Evolutionary conservation across 805 yeast species (phyloP).

Genomic region (Suhomyces prunicola): DNA sequence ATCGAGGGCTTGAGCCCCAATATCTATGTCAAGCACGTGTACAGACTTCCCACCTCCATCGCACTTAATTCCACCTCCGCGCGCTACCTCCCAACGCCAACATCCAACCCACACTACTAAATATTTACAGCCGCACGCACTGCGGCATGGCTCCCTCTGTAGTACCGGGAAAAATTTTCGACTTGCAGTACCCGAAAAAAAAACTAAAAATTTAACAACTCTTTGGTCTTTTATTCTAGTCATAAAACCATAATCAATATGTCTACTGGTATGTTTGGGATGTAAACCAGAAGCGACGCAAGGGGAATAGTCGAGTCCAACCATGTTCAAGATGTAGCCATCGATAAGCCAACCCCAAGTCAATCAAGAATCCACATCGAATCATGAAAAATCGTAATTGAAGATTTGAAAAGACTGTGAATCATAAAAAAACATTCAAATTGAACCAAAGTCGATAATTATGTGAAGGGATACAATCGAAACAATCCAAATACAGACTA

Average conservation of each 20-base stretch:
- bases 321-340: neutral
- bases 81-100: neutral
- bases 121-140: slow-evolving; percentile 4
- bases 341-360: neutral
- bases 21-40: neutral
- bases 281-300: neutral
- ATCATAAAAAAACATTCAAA: neutral
- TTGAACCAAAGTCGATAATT: neutral
- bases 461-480: too few species aligned
- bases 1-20: slow-evolving; percentile 3
- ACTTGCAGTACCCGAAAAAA: slow-evolving; percentile 4
- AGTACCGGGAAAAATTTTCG: slow-evolving; percentile 5
- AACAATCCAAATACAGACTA: neutral
- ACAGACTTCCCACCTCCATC: neutral
- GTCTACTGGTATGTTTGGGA: slow-evolving; percentile 16
- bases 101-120: neutral
- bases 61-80: neutral
- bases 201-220: slow-evolving; percentile 7
- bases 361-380: neutral
- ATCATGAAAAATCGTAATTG: neutral
- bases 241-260: slow-evolving; percentile 13
- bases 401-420: neutral
- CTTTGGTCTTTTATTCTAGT: slow-evolving; percentile 10
- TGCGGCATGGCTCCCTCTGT: neutral
- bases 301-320: neutral